Conservation (phyloP, 495 filamentous ascomycete genomes). For the Xylaria cubensis region DNA sequence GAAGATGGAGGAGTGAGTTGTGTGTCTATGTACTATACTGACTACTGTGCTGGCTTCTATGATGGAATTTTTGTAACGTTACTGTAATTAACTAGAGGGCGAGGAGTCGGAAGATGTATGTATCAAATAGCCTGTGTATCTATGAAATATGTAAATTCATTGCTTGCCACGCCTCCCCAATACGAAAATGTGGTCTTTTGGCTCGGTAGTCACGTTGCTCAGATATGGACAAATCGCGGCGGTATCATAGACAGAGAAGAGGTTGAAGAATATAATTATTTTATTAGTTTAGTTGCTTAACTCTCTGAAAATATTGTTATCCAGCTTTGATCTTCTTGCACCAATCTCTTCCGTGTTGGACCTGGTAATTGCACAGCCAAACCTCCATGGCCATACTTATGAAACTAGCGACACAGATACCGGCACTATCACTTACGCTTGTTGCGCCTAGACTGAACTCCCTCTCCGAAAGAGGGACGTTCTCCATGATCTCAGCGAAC, state of each 20-base stretch:
- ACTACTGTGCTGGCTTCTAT: not conserved
- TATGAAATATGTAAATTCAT: not conserved
- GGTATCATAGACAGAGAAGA: not conserved
- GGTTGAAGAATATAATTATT: not conserved
- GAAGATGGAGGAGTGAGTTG: not conserved
- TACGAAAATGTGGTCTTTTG: not conserved
- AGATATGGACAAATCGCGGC: not conserved
- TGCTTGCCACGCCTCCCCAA: not conserved
- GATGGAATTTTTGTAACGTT: not conserved
- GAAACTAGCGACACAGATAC: slow-evolving; percentile 89
- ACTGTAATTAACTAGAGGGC: not conserved
- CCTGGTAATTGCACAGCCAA: slow-evolving; percentile 81
- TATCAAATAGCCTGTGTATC: not conserved
- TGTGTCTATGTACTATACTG: not conserved
- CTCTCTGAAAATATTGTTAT: slow-evolving; percentile 20
- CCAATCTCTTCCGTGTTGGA: slow-evolving; percentile 75
- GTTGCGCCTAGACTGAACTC: slow-evolving; percentile 91
- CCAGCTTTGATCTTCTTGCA: slow-evolving; percentile 61
- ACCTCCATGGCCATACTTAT: slow-evolving; percentile 85
- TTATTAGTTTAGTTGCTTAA: too few relatives aligned
- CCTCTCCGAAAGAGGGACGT: slow-evolving; percentile 73
- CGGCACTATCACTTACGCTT: slow-evolving; percentile 89
- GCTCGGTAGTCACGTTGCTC: too few relatives aligned
- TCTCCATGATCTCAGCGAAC: slow-evolving; percentile 86
- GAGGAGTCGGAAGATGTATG: not conserved